Evolutionary conservation across 352 stramenopile species (phyloP), one percentile per base, ranked within the genome.

Genomic region (Phytopythium ostracodes): DNA sequence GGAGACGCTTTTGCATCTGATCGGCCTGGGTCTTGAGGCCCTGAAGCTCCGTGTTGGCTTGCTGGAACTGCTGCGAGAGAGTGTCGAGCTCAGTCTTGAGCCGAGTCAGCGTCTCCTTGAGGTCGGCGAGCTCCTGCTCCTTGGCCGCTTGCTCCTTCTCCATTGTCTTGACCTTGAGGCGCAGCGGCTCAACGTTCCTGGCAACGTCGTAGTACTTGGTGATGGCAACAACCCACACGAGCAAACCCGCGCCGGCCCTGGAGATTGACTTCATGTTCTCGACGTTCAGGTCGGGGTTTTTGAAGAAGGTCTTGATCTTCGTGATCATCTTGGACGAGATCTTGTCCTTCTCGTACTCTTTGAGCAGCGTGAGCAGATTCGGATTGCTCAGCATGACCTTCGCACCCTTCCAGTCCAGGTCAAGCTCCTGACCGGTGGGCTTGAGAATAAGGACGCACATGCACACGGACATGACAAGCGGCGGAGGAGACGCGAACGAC

Each of bases 121-220:
- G 62, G n/a, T 92, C 75, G 0, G 76, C 69, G 3, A 97, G 75
- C 60, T 95, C 87, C 43, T 96, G 89, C 53, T 98, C 94, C 60
- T 96, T 96, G 24, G 96, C 65, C 0, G 79, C 79, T 60, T 98
- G 92, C 60, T 98, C 89, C 60, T 98, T 98, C 60, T 97, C 88
- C 81, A 96, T 92, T 0, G 91, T 88, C 59, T 96, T 97, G 4
- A 98, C 94, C 60, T 98, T 97, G 20, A 87, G 71, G 46, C 84
- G 79, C 42, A 98, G 64, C 0, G 96, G 96, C 36, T 98, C 92
- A 4, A 98, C 96, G 55, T 98, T 98, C 54, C 93, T 93, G 11
- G 96, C 94, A 12, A 98, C 91, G 36, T 98, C 92, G 61, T 98
- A 94, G 71, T 98, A 98, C 62, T 98, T 98, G 49, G 96, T 84